Evolutionary conservation across 2,329 filamentous ascomycete species (phyloP), one percentile per base, ranked within the genome.

Genomic region (Beauveria australis): DNA sequence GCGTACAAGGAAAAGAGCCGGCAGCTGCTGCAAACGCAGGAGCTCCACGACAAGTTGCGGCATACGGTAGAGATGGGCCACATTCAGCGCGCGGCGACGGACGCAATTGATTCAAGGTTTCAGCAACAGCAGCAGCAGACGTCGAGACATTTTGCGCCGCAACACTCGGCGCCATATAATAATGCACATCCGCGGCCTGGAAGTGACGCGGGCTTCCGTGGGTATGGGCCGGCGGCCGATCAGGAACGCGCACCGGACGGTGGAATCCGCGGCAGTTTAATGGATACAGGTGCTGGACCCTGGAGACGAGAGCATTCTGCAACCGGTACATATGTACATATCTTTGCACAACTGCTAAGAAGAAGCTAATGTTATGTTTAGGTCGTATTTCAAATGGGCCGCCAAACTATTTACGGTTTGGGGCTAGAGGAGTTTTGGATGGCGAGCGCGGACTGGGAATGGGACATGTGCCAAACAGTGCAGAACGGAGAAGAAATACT

Each of bases 1-100:
- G 79, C 84, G 4, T 87, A 85, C 66, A 82, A 82, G 60, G 87
- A 92, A 24, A 94, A 93, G 70, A 85, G 77, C 65, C 85, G 82
- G 52, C 88, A 86, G 61, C 80, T 89, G 3, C 74, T 85, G 5
- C 87, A 91, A 63, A 82, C 85, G 3, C 89, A 91, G 66, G 82
- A 85, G 63, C 74, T 85, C 2, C 86, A 86, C 63, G 81, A 85
- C 66, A 85, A 80, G 63, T 72, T 85, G 52, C 86, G 85, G 67
- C 75, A 80, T 51, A 80, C 78, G 61, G 78, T 78, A 1, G 78
- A 85, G 67, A 70, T 83, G 47, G 77, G 76, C 10, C 79, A 85
- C 19, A 78, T 85, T 33, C 79, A 82, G 64, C 75, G 77, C 63
- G 81, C 81, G 18, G 82, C 82, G 6, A 77, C 78, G 19, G 76